Conservation (phyloP, 768 basidiomycete species). For the Pleurotus tuber-regium region DNA sequence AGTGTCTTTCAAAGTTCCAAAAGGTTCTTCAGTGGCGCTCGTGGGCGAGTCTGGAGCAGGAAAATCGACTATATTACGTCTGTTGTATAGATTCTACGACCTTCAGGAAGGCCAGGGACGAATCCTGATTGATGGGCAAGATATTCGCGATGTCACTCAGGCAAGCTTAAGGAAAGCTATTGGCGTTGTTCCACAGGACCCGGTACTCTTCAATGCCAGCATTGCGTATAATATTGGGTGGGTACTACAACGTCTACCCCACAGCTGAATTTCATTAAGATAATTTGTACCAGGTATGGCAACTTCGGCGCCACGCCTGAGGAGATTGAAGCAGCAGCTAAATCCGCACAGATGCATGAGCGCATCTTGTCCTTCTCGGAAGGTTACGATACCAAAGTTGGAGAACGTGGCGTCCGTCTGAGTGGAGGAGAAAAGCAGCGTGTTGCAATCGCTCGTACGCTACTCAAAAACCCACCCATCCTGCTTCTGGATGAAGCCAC, state of each 20-base stretch:
- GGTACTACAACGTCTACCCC: constrained; percentile 18
- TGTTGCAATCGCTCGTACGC: constrained; percentile 82
- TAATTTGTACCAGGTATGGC: constrained; percentile 53
- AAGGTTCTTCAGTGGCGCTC: constrained; percentile 84
- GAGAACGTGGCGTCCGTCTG: constrained; percentile 84
- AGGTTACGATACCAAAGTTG: constrained; percentile 82
- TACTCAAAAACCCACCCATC: constrained; percentile 84
- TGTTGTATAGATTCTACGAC: constrained; percentile 93
- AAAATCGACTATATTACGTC: constrained; percentile 82
- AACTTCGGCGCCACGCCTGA: constrained; percentile 67
- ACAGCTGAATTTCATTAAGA: neutral
- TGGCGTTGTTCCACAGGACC: constrained; percentile 89
- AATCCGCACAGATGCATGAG: constrained; percentile 86
- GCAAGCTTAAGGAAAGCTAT: constrained; percentile 74
- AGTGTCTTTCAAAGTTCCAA: constrained; percentile 86
- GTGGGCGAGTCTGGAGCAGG: constrained; percentile 83
- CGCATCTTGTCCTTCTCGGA: constrained; percentile 83
- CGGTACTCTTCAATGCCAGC: constrained; percentile 68
- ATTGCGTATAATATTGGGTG: constrained; percentile 75
- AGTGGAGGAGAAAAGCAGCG: constrained; percentile 91
- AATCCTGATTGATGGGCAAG: constrained; percentile 82
- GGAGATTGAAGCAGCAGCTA: constrained; percentile 77
- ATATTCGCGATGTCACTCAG: constrained; percentile 86
- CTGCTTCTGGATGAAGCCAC: constrained; percentile 78
- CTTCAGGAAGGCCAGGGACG: constrained; percentile 73